Percentiles rank a stretch among this genome's conserved stretches.
phyloP scores from a whole-genome alignment of 164 flowering plant genomes.

The Vitis amurensis region DNA sequence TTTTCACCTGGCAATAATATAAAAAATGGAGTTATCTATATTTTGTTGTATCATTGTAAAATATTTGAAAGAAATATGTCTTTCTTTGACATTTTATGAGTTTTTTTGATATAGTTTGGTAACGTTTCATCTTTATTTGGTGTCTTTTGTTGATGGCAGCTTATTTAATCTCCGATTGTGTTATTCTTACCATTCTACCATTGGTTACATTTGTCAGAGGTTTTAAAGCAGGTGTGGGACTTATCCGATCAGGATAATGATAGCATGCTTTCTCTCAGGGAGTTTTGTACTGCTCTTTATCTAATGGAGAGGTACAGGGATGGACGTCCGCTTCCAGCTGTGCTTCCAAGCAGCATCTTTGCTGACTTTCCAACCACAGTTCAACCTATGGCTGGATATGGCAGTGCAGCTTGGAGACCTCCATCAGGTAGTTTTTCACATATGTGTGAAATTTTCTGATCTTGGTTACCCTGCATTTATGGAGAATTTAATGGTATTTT shows the following conservation, averaged over 20 bases:
- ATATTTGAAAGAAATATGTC: background rate
- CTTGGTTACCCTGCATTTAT: background rate
- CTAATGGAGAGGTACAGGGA: conserved; percentile 94
- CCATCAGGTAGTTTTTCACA: conserved; percentile 48
- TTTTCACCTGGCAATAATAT: background rate
- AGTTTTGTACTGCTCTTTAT: conserved; percentile 90
- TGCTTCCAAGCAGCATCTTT: conserved; percentile 60
- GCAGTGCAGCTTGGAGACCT: conserved; percentile 54
- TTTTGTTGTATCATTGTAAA: background rate
- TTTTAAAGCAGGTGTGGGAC: conserved; percentile 98
- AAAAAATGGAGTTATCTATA: background rate
- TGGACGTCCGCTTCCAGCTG: conserved; percentile 83
- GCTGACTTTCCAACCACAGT: conserved; percentile 47
- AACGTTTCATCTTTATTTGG: background rate
- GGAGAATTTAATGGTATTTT: background rate
- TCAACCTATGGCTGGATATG: conserved; percentile 50
- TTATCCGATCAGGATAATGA: conserved; percentile 96
- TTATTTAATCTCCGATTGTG: background rate
- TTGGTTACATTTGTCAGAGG: conserved; percentile 52
- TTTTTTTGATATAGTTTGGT: background rate
- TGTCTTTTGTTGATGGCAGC: background rate
- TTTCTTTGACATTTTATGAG: background rate
- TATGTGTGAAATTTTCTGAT: conserved; percentile 1
- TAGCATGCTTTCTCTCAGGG: conserved; percentile 92
- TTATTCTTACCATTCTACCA: conserved; percentile 12